Evolutionary conservation across 306 rosid genomes (phyloP), one percentile per base, ranked within the genome.

Genomic region (Arachis hypogaea): DNA sequence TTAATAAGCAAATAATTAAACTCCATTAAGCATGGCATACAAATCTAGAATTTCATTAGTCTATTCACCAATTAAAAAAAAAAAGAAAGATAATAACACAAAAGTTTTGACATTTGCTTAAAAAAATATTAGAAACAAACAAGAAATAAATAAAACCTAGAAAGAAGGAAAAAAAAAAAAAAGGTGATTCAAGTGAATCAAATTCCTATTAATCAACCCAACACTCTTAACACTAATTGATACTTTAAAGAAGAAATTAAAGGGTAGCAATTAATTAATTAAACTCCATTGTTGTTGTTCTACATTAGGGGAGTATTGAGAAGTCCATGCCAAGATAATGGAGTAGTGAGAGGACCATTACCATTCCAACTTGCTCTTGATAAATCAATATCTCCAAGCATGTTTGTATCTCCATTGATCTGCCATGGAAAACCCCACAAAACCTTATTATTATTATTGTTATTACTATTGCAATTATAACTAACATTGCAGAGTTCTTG

Each of bases 371-470:
- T 82, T 43, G 77, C 89, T 81, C 98, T 89, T 59, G 87, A 97
- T 6, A 89, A 77, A 47, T 91, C 96, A 73, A 82, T 12, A 9
- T 82, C 92, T 51, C 64, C 79, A 33, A 33, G 38, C 86, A 85
- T 82, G 77, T 72, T 83, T 22, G 86, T 86, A 50, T 91, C 91
- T 4, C 86, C 85, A 70, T 84, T 90, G 44, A 82, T 46, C 70
- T 92, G 97, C 97, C 97, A 89, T 7, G 97, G 99, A 50, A 86
- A 83, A 22, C 96, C 99, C 92, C 90, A 94, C 83, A 90, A 80
- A 5, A 86, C 86, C 80, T 59, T 52, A n/a, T 52, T 49, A 14
- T 11, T 91, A 46, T 54, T 85, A 33, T 33, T 30, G 3, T 30
- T 33, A 33, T 1, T 33, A 33, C 2, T 4, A 33, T 33, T 33